Percentiles rank a stretch among this genome's conserved stretches.
Conservation (phyloP, 345 rosid genomes). For the Physaria fendleri region DNA sequence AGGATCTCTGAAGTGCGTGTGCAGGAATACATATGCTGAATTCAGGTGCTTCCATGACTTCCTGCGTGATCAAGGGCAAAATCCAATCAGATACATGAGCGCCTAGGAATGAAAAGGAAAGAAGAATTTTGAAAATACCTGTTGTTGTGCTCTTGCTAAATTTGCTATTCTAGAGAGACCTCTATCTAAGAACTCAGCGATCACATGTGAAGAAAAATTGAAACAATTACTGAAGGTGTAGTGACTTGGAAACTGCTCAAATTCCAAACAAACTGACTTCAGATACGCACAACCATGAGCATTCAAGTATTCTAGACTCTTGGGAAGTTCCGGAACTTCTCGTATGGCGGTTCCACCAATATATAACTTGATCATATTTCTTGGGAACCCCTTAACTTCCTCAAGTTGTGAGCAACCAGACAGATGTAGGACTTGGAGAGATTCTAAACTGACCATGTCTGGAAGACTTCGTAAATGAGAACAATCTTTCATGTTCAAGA, state of each 20-base stretch:
- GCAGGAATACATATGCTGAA: conserved; percentile 7
- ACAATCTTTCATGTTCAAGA: conserved; percentile 9
- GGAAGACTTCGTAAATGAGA: background rate
- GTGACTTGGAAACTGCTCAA: background rate
- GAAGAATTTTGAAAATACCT: background rate
- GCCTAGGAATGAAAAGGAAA: background rate
- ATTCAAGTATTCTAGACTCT: background rate
- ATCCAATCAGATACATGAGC: background rate
- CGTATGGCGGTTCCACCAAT: background rate
- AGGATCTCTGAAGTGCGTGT: background rate
- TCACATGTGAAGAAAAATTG: background rate
- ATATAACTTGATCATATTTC: background rate
- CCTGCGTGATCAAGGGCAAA: background rate
- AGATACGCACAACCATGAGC: background rate
- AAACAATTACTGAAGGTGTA: background rate
- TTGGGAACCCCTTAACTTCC: conserved; percentile 5
- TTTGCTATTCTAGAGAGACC: background rate
- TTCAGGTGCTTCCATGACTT: background rate
- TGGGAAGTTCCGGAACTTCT: conserved; percentile 13
- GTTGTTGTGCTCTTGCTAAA: background rate
- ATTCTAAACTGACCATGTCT: conserved; percentile 3
- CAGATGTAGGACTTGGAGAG: background rate
- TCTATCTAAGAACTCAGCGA: background rate
- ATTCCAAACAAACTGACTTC: background rate
- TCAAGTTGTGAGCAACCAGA: background rate